These are phyloP conservation scores for Parmelia sp. DNA, from an alignment of 495 filamentous ascomycete genomes.

Conservation along the genomic window DNA sequence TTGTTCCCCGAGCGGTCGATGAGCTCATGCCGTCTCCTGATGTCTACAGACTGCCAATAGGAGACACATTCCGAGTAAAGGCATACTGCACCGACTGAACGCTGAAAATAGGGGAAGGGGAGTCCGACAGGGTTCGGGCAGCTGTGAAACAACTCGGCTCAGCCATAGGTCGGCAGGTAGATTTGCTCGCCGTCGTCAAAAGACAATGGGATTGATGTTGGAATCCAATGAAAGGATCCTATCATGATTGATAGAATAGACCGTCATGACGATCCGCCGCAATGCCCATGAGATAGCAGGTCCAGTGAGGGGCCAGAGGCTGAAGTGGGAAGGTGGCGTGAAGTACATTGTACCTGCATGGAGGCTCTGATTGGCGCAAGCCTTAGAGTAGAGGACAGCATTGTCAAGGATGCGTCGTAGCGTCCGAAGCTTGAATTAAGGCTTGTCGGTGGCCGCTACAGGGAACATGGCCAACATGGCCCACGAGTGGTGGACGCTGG, in stretches of 20 bases:
- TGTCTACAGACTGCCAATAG: background rate
- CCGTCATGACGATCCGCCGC: background rate
- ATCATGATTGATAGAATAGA: background rate
- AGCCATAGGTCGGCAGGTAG: background rate
- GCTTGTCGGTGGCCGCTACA: background rate
- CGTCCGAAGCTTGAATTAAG: background rate
- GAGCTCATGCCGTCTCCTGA: background rate
- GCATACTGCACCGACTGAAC: background rate
- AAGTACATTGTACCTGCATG: background rate
- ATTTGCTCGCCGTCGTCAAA: background rate
- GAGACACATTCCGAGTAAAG: background rate
- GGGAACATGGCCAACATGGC: background rate
- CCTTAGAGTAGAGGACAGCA: background rate
- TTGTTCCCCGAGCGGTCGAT: background rate
- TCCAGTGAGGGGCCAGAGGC: background rate
- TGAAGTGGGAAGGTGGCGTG: background rate
- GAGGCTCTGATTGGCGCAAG: background rate
- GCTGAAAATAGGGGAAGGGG: background rate
- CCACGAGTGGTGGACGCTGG: too few species aligned
- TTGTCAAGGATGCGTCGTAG: background rate
- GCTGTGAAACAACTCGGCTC: background rate
- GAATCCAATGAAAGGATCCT: background rate
- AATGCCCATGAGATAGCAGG: background rate
- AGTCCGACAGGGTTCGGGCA: background rate
- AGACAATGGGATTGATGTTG: background rate